Evolutionary conservation across 441 rosid species (phyloP).

Genomic region (Bocquillonia castaneifolia): DNA sequence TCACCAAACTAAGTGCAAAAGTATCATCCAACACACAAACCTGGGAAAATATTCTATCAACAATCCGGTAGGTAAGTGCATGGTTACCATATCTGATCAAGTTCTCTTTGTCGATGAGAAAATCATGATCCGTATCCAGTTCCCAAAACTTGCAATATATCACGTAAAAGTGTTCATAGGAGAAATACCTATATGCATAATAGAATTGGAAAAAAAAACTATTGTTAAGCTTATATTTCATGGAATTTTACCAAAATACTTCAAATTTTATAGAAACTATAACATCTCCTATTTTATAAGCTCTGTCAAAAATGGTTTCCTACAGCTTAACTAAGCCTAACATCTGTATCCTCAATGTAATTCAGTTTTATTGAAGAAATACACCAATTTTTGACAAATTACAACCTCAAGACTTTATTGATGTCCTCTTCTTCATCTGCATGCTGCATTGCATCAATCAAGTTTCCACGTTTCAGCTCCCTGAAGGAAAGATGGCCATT

Average conservation of each 20-base stretch:
- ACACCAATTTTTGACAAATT: conserved; percentile 13
- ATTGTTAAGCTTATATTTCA: not conserved
- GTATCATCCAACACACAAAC: conserved; percentile 38
- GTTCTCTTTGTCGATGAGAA: conserved; percentile 94
- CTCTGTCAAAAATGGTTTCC: not conserved
- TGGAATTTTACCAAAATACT: not conserved
- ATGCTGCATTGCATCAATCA: conserved; percentile 82
- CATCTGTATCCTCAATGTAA: not conserved
- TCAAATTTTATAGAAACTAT: not conserved
- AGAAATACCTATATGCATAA: conserved; percentile 62
- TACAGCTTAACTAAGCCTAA: not conserved
- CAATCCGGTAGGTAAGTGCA: conserved; percentile 95
- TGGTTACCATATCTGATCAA: conserved; percentile 98
- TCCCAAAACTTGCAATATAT: conserved; percentile 99
- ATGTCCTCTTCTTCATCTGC: conserved; percentile 98
- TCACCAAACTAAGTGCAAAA: conserved; percentile 1
- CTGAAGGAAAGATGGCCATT: conserved; percentile 79
- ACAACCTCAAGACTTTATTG: conserved; percentile 93
- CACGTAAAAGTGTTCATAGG: conserved; percentile 96
- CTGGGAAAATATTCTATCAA: conserved; percentile 97
- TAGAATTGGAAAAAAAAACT: not conserved
- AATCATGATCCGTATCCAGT: conserved; percentile 95
- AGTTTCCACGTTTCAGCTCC: conserved; percentile 87
- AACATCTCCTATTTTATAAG: not conserved
- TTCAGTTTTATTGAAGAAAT: not conserved